Evolutionary conservation across 768 basidiomycete genomes (phyloP).

Genomic region (Baorangia bicolor): DNA sequence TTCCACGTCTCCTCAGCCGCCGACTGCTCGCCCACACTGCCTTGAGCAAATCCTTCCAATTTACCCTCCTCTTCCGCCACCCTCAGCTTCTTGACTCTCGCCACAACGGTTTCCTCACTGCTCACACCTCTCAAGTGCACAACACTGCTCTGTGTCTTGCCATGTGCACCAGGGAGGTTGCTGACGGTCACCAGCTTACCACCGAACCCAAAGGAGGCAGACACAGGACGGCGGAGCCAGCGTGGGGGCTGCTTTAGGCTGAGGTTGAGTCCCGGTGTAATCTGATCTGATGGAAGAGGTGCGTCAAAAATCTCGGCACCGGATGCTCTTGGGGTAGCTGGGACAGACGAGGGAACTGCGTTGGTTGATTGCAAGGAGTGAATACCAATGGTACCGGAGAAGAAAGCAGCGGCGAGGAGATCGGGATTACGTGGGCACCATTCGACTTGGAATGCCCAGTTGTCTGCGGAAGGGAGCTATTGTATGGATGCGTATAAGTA

Average conservation of each 20-base stretch:
- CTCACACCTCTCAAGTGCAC: constrained; percentile 78
- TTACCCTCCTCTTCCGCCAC: constrained; percentile 55
- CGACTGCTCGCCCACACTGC: constrained; percentile 35
- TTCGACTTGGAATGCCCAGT: constrained; percentile 98
- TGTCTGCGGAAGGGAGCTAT: constrained; percentile 83
- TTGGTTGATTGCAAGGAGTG: constrained; percentile 95
- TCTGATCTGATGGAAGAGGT: constrained; percentile 49
- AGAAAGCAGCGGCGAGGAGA: constrained; percentile 88
- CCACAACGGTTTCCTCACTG: constrained; percentile 72
- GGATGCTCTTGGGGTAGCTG: constrained; percentile 47
- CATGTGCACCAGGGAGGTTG: constrained; percentile 71
- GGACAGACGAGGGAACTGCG: constrained; percentile 34
- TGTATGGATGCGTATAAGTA: not conserved
- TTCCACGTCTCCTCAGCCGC: constrained; percentile 70
- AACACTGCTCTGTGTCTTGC: constrained; percentile 78
- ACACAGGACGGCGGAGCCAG: constrained; percentile 86
- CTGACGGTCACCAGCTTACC: constrained; percentile 80
- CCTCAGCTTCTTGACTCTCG: constrained; percentile 68
- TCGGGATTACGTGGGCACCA: constrained; percentile 94
- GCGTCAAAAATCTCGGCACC: constrained; percentile 81
- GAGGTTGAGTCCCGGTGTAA: constrained; percentile 53
- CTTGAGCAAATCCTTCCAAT: constrained; percentile 69
- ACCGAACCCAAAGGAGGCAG: constrained; percentile 87
- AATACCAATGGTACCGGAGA: constrained; percentile 91
- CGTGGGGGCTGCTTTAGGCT: constrained; percentile 95